Evolutionary conservation across 2,329 filamentous ascomycete species (phyloP).

Genomic region (Aspergillus pseudoglaucus): DNA sequence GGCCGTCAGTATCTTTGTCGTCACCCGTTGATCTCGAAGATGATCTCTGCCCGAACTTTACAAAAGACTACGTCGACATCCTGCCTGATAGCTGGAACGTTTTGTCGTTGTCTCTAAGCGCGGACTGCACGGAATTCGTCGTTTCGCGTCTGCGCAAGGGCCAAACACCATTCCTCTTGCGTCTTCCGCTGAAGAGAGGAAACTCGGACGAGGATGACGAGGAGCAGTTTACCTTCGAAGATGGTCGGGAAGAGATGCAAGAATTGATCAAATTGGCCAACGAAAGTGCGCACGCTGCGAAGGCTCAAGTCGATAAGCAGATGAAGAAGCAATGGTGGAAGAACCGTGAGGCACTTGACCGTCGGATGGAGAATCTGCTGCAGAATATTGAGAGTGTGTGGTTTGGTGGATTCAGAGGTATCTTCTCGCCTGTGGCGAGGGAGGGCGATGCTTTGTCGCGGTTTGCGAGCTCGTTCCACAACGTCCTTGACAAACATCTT

Average conservation of each 20-base stretch:
- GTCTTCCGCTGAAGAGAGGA: constrained; percentile 76
- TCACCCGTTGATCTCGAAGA: constrained; percentile 11
- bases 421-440: constrained; percentile 71
- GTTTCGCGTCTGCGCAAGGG: constrained; percentile 76
- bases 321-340: constrained; percentile 85
- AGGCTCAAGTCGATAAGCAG: constrained; percentile 66
- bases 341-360: constrained; percentile 73
- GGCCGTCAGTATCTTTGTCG: constrained; percentile 37
- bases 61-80: constrained; percentile 75
- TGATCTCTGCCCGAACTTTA: constrained; percentile 57
- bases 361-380: constrained; percentile 68
- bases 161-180: constrained; percentile 74
- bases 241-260: constrained; percentile 69
- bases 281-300: constrained; percentile 67
- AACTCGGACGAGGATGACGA: constrained; percentile 69
- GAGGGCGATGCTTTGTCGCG: constrained; percentile 60
- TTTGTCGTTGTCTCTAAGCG: constrained; percentile 76
- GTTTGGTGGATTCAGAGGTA: constrained; percentile 89
- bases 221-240: constrained; percentile 75
- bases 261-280: constrained; percentile 81
- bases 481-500: constrained; percentile 73
- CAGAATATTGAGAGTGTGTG: constrained; percentile 85
- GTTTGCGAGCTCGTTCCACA: constrained; percentile 72
- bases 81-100: constrained; percentile 79
- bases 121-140: constrained; percentile 75